Evolutionary conservation across 2,329 filamentous ascomycete species (phyloP).

Genomic region (Pyricularia grisea): DNA sequence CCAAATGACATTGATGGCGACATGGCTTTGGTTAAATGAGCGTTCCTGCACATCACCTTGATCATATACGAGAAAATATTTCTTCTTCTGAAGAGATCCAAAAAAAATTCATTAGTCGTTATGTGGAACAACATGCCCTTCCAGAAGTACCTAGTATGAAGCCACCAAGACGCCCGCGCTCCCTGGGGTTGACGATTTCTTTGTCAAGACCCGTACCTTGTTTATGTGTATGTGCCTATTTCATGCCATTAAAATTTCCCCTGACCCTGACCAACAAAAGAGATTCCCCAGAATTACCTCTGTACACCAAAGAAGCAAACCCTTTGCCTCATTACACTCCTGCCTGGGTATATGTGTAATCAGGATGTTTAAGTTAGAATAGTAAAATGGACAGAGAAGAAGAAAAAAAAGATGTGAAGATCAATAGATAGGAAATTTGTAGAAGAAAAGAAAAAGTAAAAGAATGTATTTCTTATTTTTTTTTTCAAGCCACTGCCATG

Average conservation of each 20-base stretch:
- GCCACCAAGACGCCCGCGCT: background rate
- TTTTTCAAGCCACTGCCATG: slow-evolving; percentile 24
- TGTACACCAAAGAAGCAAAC: background rate
- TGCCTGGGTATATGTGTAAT: background rate
- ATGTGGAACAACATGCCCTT: background rate
- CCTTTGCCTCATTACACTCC: background rate
- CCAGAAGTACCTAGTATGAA: background rate
- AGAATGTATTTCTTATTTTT: background rate
- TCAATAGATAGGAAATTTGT: too few relatives aligned
- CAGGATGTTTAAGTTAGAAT: background rate
- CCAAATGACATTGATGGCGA: background rate
- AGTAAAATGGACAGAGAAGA: background rate
- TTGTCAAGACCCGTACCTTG: background rate
- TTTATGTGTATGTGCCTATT: background rate
- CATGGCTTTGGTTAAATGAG: background rate
- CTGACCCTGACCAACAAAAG: background rate
- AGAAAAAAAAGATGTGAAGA: background rate
- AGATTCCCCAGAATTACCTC: background rate
- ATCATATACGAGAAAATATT: background rate
- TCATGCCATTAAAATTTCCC: background rate
- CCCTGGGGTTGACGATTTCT: background rate
- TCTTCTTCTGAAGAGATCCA: background rate
- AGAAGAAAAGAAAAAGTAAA: too few relatives aligned
- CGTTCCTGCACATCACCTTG: background rate
- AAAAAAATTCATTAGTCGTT: background rate